Evolutionary conservation across 768 basidiomycete species (phyloP).

Genomic region (Ephemerocybe angulata): DNA sequence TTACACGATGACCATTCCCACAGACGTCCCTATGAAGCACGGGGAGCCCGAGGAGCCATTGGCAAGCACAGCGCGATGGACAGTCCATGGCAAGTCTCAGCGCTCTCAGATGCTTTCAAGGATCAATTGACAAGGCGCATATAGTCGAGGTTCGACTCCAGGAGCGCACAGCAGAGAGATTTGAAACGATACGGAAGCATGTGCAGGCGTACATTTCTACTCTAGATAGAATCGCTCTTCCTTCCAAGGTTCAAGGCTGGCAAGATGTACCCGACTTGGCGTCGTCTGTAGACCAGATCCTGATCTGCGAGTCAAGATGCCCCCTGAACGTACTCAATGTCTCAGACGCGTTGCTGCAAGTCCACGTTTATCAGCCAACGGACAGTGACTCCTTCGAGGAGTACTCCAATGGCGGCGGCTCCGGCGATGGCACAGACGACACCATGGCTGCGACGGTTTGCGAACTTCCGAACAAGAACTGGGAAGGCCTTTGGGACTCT

Average conservation of each 20-base stretch:
- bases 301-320: conserved; percentile 66
- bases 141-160: conserved; percentile 83
- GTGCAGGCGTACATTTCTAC: conserved; percentile 56
- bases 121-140: not conserved
- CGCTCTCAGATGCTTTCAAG: not conserved
- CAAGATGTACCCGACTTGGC: conserved; percentile 67
- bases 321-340: conserved; percentile 50
- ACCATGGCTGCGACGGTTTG: conserved; percentile 88
- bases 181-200: conserved; percentile 67
- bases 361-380: conserved; percentile 86
- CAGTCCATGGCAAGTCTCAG: conserved; percentile 54
- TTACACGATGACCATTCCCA: conserved; percentile 1
- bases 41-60: not conserved
- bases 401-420: conserved; percentile 54
- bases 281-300: conserved; percentile 72
- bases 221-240: conserved; percentile 63
- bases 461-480: conserved; percentile 75
- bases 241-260: conserved; percentile 77
- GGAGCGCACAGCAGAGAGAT: conserved; percentile 62
- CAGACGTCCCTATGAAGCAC: not conserved
- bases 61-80: conserved; percentile 41
- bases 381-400: conserved; percentile 70
- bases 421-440: conserved; percentile 62
- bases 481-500: conserved; percentile 93
- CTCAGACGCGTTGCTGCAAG: conserved; percentile 61